Base-by-base conservation (phyloP, 2,329 filamentous ascomycete species). In the Sphaerostilbella broomeana region DNA sequence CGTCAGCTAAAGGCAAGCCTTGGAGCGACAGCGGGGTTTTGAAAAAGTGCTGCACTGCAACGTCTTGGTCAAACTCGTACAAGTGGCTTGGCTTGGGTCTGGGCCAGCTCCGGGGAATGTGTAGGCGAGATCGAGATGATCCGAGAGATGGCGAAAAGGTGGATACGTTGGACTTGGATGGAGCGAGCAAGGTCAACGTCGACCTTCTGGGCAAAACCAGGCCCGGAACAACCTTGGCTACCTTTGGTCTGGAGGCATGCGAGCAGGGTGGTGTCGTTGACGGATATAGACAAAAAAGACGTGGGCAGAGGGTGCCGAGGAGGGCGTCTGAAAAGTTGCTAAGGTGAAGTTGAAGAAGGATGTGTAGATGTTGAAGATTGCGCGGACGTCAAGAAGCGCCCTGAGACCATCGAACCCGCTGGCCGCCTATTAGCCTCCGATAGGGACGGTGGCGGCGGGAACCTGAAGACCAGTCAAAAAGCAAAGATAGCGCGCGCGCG, bases 81-180 rank as follows among this genome's bases (percentile, higher is more conserved):
- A 32, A 24, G 19, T 25, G 19, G 38, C 38, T 30, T 33, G 20
- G 28, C 28, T 31, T 31, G 22, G 35, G 35, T 26, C 35, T 42
- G 34, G 22, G 29, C 40, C 40, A 22, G 35, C 29, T 42, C 13
- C n/a, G 20, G 29, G 30, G 22, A 24, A 13, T 35, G 16, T 33
- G 4, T 29, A 33, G 12, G 20, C 40, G 25, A 38, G 40, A 42
- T 42, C 40, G 40, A 42, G 40, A 42, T 42, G 35, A 21, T 12
- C 31, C 32, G 38, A 20, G 11, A 16, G 28, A 31, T 13, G 17
- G 38, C 29, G 40, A 28, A 35, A 35, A 29, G 29, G 40, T 36
- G 33, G 38, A 36, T 30, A 21, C 19, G 29, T 34, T 42, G 35
- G 34, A 22, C 30, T 34, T 39, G 10, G 16, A 25, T 30, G 35